These are phyloP conservation scores for Termitomyces sp. DNA, from an alignment of 768 basidiomycete genomes.

Conservation along the genomic window DNA sequence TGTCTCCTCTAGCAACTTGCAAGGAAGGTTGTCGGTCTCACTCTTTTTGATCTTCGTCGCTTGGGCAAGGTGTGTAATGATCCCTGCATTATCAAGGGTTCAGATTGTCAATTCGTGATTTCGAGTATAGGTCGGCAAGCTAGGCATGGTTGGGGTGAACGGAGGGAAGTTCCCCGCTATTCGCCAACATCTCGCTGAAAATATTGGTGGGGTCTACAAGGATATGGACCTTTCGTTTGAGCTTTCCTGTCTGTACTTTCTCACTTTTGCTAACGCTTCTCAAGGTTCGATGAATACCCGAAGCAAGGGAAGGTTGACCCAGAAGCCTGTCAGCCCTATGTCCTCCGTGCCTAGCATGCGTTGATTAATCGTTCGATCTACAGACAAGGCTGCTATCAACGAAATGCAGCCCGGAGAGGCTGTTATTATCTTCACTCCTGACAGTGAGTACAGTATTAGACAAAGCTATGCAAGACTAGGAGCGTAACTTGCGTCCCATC, in stretches of 20 bases:
- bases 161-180: slow-evolving; percentile 88
- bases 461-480: neutral
- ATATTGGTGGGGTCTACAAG: slow-evolving; percentile 81
- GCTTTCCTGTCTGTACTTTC: slow-evolving; percentile 2
- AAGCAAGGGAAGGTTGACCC: slow-evolving; percentile 64
- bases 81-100: neutral
- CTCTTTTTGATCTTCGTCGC: slow-evolving; percentile 85
- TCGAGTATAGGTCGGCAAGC: slow-evolving; percentile 51
- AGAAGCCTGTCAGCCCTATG: slow-evolving; percentile 67
- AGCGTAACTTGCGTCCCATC: neutral
- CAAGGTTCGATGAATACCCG: slow-evolving; percentile 78
- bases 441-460: slow-evolving; percentile 46
- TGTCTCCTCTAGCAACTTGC: slow-evolving; percentile 8
- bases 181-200: slow-evolving; percentile 72
- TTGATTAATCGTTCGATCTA: neutral
- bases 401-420: slow-evolving; percentile 77
- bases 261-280: neutral
- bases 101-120: neutral
- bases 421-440: slow-evolving; percentile 92
- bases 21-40: slow-evolving; percentile 79
- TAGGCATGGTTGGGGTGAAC: slow-evolving; percentile 88
- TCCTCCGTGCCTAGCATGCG: neutral
- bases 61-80: slow-evolving; percentile 60
- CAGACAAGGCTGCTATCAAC: slow-evolving; percentile 82
- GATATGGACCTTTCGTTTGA: slow-evolving; percentile 81